Percentiles rank a stretch among this genome's conserved stretches.
These are phyloP conservation scores for Parachaetomium inaequale DNA, from an alignment of 495 filamentous ascomycete species.

Conservation along the genomic window DNA sequence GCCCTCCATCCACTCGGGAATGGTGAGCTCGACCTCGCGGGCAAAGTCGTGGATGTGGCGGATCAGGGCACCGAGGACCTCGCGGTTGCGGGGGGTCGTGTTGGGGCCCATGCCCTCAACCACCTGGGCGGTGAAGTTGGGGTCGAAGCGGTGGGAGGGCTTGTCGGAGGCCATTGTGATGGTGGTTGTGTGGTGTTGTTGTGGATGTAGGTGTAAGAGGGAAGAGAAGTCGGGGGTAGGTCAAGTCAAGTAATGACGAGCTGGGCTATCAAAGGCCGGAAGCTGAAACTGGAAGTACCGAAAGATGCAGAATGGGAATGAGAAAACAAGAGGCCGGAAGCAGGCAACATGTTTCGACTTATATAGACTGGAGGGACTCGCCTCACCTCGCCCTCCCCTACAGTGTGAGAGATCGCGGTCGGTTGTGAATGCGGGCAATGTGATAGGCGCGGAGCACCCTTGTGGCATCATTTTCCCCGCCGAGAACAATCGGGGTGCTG, in stretches of 20 bases:
- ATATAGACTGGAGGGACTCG: background rate
- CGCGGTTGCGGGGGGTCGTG: constrained; percentile 61
- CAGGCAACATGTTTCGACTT: constrained; percentile 10
- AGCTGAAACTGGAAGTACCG: background rate
- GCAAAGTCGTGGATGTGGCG: constrained; percentile 79
- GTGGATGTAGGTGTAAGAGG: background rate
- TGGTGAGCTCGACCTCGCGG: constrained; percentile 74
- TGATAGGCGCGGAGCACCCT: constrained; percentile 26
- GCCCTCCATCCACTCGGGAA: constrained; percentile 76
- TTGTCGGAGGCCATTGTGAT: constrained; percentile 24
- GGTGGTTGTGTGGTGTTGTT: constrained; percentile 8
- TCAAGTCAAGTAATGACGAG: background rate
- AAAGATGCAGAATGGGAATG: constrained; percentile 6
- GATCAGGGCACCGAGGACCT: constrained; percentile 63
- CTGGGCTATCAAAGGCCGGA: background rate
- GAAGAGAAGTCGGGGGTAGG: background rate
- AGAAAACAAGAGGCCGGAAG: constrained; percentile 4
- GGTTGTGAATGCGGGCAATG: constrained; percentile 18
- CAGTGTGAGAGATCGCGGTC: constrained; percentile 1
- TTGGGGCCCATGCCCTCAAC: constrained; percentile 74
- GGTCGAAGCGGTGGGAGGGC: constrained; percentile 56
- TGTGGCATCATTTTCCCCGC: constrained; percentile 36
- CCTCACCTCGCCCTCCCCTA: background rate
- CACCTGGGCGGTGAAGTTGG: constrained; percentile 71
- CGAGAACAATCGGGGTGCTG: constrained; percentile 25